Evolutionary conservation across 2,329 filamentous ascomycete genomes (phyloP).

Genomic region (Claviceps africana): DNA sequence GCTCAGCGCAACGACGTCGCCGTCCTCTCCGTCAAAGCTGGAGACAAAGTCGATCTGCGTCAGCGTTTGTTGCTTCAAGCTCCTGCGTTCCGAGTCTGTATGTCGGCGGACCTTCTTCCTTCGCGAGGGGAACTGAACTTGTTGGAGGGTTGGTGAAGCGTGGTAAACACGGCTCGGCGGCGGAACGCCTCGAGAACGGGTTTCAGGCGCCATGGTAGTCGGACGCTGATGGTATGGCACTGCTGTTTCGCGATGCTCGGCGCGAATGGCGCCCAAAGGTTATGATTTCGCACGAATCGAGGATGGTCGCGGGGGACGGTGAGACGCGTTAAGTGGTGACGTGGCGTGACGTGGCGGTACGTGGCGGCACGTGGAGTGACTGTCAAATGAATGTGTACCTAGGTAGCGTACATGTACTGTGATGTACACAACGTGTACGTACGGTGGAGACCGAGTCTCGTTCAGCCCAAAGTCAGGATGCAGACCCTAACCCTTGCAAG

Average conservation of each 20-base stretch:
- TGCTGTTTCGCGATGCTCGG: too few relatives aligned
- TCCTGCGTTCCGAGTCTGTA: slow-evolving; percentile 14
- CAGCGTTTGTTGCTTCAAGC: slow-evolving; percentile 26
- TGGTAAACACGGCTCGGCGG: slow-evolving; percentile 25
- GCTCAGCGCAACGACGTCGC: slow-evolving; percentile 12
- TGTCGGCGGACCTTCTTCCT: slow-evolving; percentile 22
- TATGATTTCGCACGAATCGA: too few relatives aligned
- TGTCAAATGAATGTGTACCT: too few relatives aligned
- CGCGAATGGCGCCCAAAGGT: too few relatives aligned
- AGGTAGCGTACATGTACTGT: too few relatives aligned
- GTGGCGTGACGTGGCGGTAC: neutral
- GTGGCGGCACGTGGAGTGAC: neutral
- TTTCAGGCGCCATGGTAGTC: slow-evolving; percentile 13
- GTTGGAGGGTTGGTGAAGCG: slow-evolving; percentile 23
- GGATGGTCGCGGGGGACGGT: neutral
- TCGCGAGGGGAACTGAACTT: slow-evolving; percentile 24
- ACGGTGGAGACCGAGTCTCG: neutral
- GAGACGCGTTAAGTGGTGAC: slow-evolving; percentile 1
- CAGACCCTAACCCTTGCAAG: too few relatives aligned
- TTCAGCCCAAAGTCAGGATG: too few relatives aligned
- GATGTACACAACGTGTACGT: neutral
- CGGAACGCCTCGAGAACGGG: slow-evolving; percentile 23
- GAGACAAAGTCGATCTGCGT: slow-evolving; percentile 28
- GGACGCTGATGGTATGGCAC: too few relatives aligned
- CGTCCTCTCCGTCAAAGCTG: slow-evolving; percentile 18